Evolutionary conservation across 495 filamentous ascomycete genomes (phyloP).

Genomic region (Podospora appendiculata): DNA sequence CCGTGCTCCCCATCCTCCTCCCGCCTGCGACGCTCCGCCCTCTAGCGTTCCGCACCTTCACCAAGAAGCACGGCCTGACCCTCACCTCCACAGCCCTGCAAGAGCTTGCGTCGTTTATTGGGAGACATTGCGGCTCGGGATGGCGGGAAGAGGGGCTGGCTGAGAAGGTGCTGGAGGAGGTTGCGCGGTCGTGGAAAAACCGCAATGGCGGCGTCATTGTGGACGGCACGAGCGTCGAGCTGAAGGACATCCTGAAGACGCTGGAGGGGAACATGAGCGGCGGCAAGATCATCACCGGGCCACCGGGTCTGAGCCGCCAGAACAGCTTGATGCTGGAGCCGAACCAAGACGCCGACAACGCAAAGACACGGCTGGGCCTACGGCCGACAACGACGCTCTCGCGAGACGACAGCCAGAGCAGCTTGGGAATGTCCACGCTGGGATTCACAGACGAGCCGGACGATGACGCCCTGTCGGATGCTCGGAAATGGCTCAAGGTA

Average conservation of each 20-base stretch:
- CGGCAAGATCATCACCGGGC: constrained; percentile 51
- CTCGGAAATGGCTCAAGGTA: constrained; percentile 70
- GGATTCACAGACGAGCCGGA: constrained; percentile 56
- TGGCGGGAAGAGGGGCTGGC: constrained; percentile 94
- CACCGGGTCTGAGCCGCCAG: constrained; percentile 47
- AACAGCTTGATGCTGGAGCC: constrained; percentile 44
- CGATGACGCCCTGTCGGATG: constrained; percentile 49
- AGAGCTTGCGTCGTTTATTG: constrained; percentile 79
- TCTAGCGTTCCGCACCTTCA: constrained; percentile 90
- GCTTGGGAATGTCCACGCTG: constrained; percentile 54
- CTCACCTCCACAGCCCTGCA: constrained; percentile 83
- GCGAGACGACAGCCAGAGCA: constrained; percentile 52
- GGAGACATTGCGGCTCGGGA: constrained; percentile 86
- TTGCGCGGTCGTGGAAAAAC: constrained; percentile 83
- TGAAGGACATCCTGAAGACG: constrained; percentile 73
- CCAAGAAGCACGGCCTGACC: constrained; percentile 93
- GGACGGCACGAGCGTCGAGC: constrained; percentile 65
- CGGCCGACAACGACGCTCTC: constrained; percentile 29
- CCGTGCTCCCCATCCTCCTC: constrained; percentile 80
- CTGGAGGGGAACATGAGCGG: constrained; percentile 79
- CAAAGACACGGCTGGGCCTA: constrained; percentile 34
- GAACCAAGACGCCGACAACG: constrained; percentile 28
- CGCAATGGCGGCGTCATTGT: constrained; percentile 79
- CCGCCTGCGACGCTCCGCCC: constrained; percentile 82
- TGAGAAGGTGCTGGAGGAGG: constrained; percentile 85